Base-by-base conservation (phyloP, 2,329 filamentous ascomycete species). In the Colletotrichum spinosum region DNA sequence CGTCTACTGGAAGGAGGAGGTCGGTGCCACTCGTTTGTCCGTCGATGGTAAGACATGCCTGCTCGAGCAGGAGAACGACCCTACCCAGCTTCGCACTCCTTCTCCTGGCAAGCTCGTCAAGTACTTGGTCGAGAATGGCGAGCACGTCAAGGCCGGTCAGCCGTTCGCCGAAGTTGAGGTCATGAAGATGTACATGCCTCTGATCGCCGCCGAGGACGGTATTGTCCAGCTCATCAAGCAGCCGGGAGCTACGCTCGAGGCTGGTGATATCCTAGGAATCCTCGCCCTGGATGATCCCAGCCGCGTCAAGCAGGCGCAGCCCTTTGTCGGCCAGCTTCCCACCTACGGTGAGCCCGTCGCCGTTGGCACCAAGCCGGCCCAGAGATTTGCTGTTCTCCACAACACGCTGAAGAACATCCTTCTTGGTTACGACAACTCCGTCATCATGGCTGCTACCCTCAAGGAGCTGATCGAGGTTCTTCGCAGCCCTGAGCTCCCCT, bases 171-270 rank as follows among this genome's bases (percentile, higher is more conserved):
- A 99, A 79, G 95, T 99, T 45, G 96, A 99, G 81, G 96, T 99
- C 80, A 99, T 99, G 96, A 99, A 99, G 87, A 99, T 99, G 96
- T 98, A 98, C 87, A 99, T 99, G 96, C 96, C 96, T 74, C 86
- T 99, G 60, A 87, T 99, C 67, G 92, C 96, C 3, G 91, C 94
- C 76, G 96, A 99, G 79, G 96, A 97, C 73, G 96, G 96, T 84
- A 87, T 97, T 59, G 95, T 99, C 61, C 96, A 97, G 83, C 88
- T 99, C 73, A 97, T 99, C 85, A 99, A 99, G 88, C 96, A 98
- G 82, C 96, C 96, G 68, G 96, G 96, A 78, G 92, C 96, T n/a
- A 97, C 94, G 15, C 91, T 99, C 52, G 94, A 98, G 79, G 96
- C 96, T 76, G 96, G 96, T 79, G 96, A 99, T 77, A 98, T 99